Base-by-base conservation (phyloP, 768 basidiomycete species). In the Mycena filopes region DNA sequence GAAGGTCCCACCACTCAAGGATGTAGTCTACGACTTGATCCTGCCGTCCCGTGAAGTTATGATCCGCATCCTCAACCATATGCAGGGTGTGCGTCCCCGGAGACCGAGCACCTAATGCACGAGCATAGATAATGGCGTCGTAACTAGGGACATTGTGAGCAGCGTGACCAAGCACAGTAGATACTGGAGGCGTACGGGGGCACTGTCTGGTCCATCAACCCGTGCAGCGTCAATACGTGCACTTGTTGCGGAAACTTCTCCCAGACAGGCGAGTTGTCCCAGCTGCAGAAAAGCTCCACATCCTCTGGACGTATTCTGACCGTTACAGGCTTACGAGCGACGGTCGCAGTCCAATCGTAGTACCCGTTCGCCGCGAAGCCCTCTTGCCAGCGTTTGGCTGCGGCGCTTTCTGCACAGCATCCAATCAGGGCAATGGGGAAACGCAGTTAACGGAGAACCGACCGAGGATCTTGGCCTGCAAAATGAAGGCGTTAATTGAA, bases 211-310 rank as follows among this genome's bases (percentile, higher is more conserved):
- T 95, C 94, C 31, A 78, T 77, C 43, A 94, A 77, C n/a, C 93
- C 94, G 61, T 95, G 94, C 49, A 94, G 72, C 3, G 89, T 92
- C 47, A 95, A 77, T n/a, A 91, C 92, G 74, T 94, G 85, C 10
- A 83, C 82, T 2, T 76, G 65, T 16, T 75, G 66, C 25, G 94
- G 93, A 71, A 95, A 94, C 6, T 80, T 73, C 51, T 85, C 83
- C 87, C 89, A 90, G 28, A 93, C 87, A 31, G 89, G 77, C 1
- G 86, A 85, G 13, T 88, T 85, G 71, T 94, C 87, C 86, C 89
- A 91, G 23, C 72, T 79, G 21, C 84, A 81, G 74, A 93, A 94
- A 10, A 76, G 75, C 36, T 88, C 82, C 25, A 94, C 67, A 68
- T 92, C 89, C 38, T 84, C 82, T 3, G 87, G 86, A 51, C 82